phyloP scores from a whole-genome alignment of 2,329 filamentous ascomycete genomes.

The Ustilaginoidea virens region DNA sequence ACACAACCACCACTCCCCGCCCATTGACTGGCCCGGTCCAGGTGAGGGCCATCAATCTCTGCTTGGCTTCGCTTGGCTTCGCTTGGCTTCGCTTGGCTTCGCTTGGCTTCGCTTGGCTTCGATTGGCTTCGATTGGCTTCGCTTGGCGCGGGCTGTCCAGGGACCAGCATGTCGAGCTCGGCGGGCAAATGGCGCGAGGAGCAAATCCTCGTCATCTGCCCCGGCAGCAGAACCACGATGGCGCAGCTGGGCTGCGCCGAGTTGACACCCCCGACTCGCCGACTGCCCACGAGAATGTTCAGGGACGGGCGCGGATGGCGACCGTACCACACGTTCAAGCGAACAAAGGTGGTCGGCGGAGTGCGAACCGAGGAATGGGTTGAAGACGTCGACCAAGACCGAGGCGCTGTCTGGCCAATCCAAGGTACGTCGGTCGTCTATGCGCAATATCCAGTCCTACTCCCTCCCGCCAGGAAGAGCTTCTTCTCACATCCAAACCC shows the following conservation, averaged over 20 bases:
- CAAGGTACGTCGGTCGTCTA: constrained; percentile 29
- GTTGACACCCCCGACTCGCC: constrained; percentile 76
- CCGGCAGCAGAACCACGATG: constrained; percentile 77
- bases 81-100: no score
- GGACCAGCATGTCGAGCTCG: constrained; percentile 34
- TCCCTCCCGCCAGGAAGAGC: no score
- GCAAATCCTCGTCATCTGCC: constrained; percentile 56
- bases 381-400: constrained; percentile 74
- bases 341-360: constrained; percentile 35
- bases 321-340: constrained; percentile 63
- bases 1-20: no score
- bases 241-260: constrained; percentile 83
- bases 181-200: constrained; percentile 48
- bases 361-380: constrained; percentile 55
- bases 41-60: no score
- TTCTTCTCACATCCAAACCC: no score
- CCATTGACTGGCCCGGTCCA: no score
- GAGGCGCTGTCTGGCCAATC: constrained; percentile 84
- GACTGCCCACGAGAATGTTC: constrained; percentile 91
- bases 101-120: no score
- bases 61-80: no score
- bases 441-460: no score
- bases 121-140: no score
- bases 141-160: constrained; percentile 2
- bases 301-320: constrained; percentile 62